phyloP scores from a whole-genome alignment of 257 asterid species.

The Capsicum chinense region DNA sequence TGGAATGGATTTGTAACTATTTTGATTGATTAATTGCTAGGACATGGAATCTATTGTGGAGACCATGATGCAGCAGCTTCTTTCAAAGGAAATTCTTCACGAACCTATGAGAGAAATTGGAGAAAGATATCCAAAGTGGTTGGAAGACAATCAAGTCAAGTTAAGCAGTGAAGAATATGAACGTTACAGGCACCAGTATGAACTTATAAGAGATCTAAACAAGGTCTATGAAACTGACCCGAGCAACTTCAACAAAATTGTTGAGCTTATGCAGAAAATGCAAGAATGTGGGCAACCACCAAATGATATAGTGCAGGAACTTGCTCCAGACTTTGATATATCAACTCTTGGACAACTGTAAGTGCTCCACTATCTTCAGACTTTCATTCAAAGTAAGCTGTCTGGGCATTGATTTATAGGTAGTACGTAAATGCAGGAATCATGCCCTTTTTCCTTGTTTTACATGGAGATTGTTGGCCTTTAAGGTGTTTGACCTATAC shows the following conservation, averaged over 20 bases:
- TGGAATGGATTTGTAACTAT: background rate
- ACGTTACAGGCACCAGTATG: constrained; percentile 65
- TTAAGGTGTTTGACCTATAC: background rate
- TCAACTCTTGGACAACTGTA: constrained; percentile 85
- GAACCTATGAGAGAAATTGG: constrained; percentile 99
- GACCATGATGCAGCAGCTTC: constrained; percentile 97
- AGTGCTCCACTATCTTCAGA: constrained; percentile 42
- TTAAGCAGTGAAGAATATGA: constrained; percentile 64
- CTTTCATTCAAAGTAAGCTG: constrained; percentile 19
- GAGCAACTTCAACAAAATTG: constrained; percentile 84
- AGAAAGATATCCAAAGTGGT: constrained; percentile 89
- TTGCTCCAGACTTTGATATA: constrained; percentile 84
- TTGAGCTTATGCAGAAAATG: constrained; percentile 99
- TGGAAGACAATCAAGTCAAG: constrained; percentile 73
- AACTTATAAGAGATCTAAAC: constrained; percentile 69
- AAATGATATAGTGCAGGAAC: constrained; percentile 79
- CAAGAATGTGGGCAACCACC: constrained; percentile 99
- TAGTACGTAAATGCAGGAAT: background rate
- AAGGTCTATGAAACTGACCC: constrained; percentile 77
- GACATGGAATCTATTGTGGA: constrained; percentile 93
- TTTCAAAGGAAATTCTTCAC: constrained; percentile 88
- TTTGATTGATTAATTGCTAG: constrained; percentile 41
- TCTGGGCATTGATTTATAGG: background rate
- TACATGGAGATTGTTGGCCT: background rate
- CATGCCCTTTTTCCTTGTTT: background rate